Conservation (phyloP, 106 monocot species). For the Dendrobium officinale region DNA sequence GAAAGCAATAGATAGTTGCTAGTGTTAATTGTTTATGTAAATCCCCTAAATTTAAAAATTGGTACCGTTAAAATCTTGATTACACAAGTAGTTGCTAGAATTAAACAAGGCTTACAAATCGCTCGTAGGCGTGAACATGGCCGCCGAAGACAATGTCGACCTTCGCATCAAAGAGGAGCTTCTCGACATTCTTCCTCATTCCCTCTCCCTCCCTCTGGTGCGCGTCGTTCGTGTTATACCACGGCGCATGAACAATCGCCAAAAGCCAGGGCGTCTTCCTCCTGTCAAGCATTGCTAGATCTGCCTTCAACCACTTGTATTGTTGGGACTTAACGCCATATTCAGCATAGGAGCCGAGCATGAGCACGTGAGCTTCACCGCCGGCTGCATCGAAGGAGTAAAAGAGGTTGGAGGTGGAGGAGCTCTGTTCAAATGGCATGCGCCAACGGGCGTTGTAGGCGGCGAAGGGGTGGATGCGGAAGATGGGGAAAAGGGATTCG, state of each 20-base stretch:
- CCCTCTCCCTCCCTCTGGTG: slow-evolving; percentile 81
- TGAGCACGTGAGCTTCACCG: slow-evolving; percentile 60
- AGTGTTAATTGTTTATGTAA: no score
- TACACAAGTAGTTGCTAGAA: slow-evolving; percentile 5
- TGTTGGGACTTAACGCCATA: slow-evolving; percentile 24
- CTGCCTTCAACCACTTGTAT: slow-evolving; percentile 56
- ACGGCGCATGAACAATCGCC: slow-evolving; percentile 71
- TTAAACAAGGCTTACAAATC: slow-evolving; percentile 52
- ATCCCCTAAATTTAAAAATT: not conserved
- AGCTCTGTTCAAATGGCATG: slow-evolving; percentile 56
- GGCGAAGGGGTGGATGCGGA: slow-evolving; percentile 24
- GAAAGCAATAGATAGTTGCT: no score
- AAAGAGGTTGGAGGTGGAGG: slow-evolving; percentile 58
- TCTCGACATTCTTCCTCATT: slow-evolving; percentile 73
- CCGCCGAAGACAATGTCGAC: slow-evolving; percentile 75
- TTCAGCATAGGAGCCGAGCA: slow-evolving; percentile 75
- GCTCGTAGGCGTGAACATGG: slow-evolving; percentile 86
- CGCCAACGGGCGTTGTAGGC: slow-evolving; percentile 76
- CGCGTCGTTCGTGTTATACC: slow-evolving; percentile 80
- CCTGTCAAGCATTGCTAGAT: slow-evolving; percentile 52
- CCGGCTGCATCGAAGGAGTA: slow-evolving; percentile 78
- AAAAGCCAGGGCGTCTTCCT: slow-evolving; percentile 58
- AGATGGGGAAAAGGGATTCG: slow-evolving; percentile 30
- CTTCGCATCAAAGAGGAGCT: slow-evolving; percentile 33
- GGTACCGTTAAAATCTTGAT: slow-evolving; percentile 46